Evolutionary conservation across 1,284 basidiomycete species (phyloP), one percentile per base, ranked within the genome.

Genomic region (Ganoderma meredithae): DNA sequence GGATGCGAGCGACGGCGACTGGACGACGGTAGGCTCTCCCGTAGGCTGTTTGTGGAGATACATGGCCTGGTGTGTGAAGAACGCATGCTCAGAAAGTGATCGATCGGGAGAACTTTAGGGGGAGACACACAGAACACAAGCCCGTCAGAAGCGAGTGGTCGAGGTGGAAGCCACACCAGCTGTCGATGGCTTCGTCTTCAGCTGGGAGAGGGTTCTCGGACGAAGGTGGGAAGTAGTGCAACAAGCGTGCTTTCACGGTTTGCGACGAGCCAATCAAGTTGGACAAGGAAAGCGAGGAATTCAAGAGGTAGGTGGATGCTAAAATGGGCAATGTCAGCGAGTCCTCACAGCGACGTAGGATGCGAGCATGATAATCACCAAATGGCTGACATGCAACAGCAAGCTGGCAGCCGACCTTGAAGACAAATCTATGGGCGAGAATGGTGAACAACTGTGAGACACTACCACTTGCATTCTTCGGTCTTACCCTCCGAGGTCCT

Each of bases 141-240:
- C 95, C 96, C 0, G 96, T 98, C 58, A 97, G 81, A 43, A 97
- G 81, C 1, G 93, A 95, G 76, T 97, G 95, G 76, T 97, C 96
- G 25, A 92, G 81, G 77, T 94, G 92, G 77, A 93, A 93, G 39
- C 92, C 92, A 79, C 92, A 94, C 87, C 94, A 93, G 69, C 89
- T 94, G 74, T 96, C 94, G 25, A 92, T 82, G 1, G 90, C 84
- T 69, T 91, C 88, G 72, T 91, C 86, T 62, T 88, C 84, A 0
- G 75, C 69, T 1, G 82, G 77, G n/a, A 75, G 69, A 40, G 77
- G 72, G 31, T 74, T 76, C 59, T 79, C 83, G 2, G 83, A 77
- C 47, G 85, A 79, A 1, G 89, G 87, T 9, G 95, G 93, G 76
- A 95, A 98, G 80, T 98, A 98, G 77, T 98, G 96, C 53, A 98